Evolutionary conservation across 176 grass and related monocot species (phyloP).

Genomic region (Triticum aestivum): IWGSC_CS_RefSeq_v2.1 NC_057803.1:76594690-76595189

Average conservation of each 20-base stretch:
- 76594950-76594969: constrained; percentile 9
- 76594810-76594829: neutral
- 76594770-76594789: neutral
- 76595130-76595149: constrained; percentile 37
- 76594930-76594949: constrained; percentile 6
- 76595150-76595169: neutral
- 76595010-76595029: constrained; percentile 27
- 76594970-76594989: constrained; percentile 36
- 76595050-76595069: constrained; percentile 40
- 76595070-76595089: constrained; percentile 13
- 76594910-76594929: constrained; percentile 15
- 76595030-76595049: constrained; percentile 35
- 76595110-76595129: constrained; percentile 23
- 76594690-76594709: no score
- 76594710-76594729: no score
- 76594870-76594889: no score
- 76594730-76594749: neutral
- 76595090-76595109: constrained; percentile 49
- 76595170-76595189: neutral
- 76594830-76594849: neutral
- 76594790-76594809: neutral
- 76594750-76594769: neutral
- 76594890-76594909: neutral
- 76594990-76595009: neutral
- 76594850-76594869: neutral